These are phyloP conservation scores for Fraxinus platypoda DNA, from an alignment of 305 asterid genomes.

Conservation along the genomic window DNA sequence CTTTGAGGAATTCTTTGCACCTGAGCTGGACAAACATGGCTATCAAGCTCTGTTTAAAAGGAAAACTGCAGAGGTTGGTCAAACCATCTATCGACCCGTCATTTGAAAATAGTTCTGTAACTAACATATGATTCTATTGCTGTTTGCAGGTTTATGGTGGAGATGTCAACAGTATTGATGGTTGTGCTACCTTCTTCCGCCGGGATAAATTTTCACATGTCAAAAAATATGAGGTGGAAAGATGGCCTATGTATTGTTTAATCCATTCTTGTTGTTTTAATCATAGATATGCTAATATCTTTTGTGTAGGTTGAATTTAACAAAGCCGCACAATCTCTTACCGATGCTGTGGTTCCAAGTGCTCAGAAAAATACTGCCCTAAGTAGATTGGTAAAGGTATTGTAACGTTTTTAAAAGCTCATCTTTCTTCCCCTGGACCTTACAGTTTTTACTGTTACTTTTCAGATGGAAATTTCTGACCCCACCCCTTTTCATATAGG, in stretches of 20 bases:
- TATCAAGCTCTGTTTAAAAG: constrained; percentile 83
- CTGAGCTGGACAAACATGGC: constrained; percentile 98
- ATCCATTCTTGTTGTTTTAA: constrained; percentile 8
- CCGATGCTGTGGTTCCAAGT: constrained; percentile 81
- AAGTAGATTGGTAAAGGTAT: constrained; percentile 82
- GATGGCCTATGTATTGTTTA: not conserved
- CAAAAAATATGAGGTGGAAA: constrained; percentile 86
- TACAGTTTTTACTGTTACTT: constrained; percentile 10
- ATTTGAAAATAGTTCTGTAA: constrained; percentile 11
- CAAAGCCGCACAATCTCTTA: constrained; percentile 93
- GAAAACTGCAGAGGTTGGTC: constrained; percentile 84
- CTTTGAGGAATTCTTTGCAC: constrained; percentile 87
- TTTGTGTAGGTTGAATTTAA: constrained; percentile 84
- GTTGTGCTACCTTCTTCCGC: constrained; percentile 97
- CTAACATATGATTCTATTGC: constrained; percentile 16
- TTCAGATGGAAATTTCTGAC: not conserved
- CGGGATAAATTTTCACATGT: constrained; percentile 94
- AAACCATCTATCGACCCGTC: constrained; percentile 6
- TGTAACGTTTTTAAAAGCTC: not conserved
- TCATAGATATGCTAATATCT: constrained; percentile 20
- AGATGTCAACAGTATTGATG: constrained; percentile 57
- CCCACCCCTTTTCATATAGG: constrained; percentile 43
- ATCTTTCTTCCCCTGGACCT: not conserved
- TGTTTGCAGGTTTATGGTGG: constrained; percentile 66
- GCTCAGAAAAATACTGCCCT: constrained; percentile 80